phyloP scores from a whole-genome alignment of 1,284 basidiomycete genomes.

The Phenoliferia sp. region DNA sequence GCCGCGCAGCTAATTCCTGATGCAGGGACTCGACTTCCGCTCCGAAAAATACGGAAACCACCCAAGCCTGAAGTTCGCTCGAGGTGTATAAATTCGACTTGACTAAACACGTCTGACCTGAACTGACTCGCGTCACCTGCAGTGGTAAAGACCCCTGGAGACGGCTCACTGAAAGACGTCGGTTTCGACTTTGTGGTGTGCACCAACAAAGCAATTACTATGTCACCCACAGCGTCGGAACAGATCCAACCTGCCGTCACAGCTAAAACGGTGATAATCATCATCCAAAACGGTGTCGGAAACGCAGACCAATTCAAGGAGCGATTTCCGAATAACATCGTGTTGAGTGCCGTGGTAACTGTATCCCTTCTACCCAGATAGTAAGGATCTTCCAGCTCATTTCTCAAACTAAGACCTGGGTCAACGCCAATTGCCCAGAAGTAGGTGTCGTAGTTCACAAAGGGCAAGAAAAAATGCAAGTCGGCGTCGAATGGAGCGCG shows the following conservation, averaged over 20 bases:
- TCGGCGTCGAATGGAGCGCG: constrained; percentile 42
- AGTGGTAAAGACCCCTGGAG: constrained; percentile 41
- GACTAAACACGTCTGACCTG: constrained; percentile 23
- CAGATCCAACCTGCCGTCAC: constrained; percentile 40
- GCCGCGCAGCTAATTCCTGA: neutral
- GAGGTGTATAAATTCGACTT: constrained; percentile 1
- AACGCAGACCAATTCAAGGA: constrained; percentile 47
- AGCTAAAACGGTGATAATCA: constrained; percentile 44
- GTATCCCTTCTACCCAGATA: neutral
- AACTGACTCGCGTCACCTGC: constrained; percentile 31
- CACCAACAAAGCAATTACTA: constrained; percentile 45
- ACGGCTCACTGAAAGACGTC: constrained; percentile 38
- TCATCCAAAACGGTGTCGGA: constrained; percentile 51
- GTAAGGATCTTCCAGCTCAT: neutral
- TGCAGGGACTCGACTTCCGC: constrained; percentile 39
- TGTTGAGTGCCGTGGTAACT: constrained; percentile 48
- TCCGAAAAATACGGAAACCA: constrained; percentile 38
- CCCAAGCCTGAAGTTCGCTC: constrained; percentile 20
- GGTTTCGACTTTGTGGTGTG: constrained; percentile 43
- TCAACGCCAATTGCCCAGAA: constrained; percentile 34
- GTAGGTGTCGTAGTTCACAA: constrained; percentile 39
- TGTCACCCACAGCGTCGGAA: constrained; percentile 42
- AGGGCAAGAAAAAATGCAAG: constrained; percentile 44
- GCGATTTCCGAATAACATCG: constrained; percentile 44
- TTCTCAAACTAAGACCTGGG: constrained; percentile 46